Evolutionary conservation across 805 yeast genomes (phyloP).

Genomic region (Danielia oregonensis): DNA sequence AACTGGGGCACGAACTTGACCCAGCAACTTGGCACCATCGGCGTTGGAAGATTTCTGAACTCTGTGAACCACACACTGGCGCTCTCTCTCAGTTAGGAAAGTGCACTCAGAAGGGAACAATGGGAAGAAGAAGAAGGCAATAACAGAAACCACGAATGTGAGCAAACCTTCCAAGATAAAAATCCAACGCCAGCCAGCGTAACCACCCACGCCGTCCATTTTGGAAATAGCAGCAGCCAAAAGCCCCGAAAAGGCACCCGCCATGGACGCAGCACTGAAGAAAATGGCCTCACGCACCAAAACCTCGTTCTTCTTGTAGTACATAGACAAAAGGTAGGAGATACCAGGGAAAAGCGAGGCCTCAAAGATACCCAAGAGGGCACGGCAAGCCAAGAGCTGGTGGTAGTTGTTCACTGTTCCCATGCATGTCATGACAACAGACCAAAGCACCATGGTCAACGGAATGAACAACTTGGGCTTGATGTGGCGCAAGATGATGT

Average conservation of each 20-base stretch:
- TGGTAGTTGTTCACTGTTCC: conserved; percentile 61
- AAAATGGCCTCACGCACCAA: conserved; percentile 68
- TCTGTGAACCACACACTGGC: conserved; percentile 10
- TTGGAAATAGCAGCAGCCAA: conserved; percentile 63
- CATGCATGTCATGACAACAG: conserved; percentile 60
- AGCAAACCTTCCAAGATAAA: conserved; percentile 15
- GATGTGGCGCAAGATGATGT: conserved; percentile 54
- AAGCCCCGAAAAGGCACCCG: conserved; percentile 78
- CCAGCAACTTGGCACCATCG: conserved; percentile 1
- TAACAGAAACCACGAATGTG: conserved; percentile 7
- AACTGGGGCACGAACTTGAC: background rate
- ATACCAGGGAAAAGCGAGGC: conserved; percentile 74
- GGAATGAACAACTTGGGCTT: conserved; percentile 66
- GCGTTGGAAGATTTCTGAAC: conserved; percentile 8
- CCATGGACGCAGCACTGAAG: conserved; percentile 67
- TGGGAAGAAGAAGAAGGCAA: conserved; percentile 9
- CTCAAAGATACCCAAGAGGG: conserved; percentile 65
- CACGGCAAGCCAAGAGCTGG: conserved; percentile 57
- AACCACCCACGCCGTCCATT: conserved; percentile 36
- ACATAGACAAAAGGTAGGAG: conserved; percentile 64
- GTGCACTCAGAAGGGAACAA: conserved; percentile 7
- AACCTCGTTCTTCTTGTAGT: conserved; percentile 61
- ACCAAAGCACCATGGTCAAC: conserved; percentile 57
- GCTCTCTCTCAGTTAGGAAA: conserved; percentile 11
- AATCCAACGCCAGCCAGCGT: conserved; percentile 17